Conservation (phyloP, 345 rosid species). For the Gossypium arboreum region DNA sequence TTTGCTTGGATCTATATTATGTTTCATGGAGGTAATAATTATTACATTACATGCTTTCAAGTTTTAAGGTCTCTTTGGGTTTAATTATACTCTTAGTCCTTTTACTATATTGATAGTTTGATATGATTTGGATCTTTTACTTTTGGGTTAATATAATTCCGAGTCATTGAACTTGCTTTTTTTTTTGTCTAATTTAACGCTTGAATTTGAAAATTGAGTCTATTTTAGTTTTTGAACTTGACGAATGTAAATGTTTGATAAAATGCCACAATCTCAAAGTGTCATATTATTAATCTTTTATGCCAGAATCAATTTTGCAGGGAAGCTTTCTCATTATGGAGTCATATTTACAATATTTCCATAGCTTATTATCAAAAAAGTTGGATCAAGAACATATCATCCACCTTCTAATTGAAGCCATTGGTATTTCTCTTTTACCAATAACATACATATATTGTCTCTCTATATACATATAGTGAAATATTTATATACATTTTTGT, state of each 20-base stretch:
- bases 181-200: too few relatives aligned
- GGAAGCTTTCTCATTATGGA: conserved; percentile 15
- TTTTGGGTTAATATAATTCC: too few relatives aligned
- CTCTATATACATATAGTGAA: too few relatives aligned
- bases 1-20: conserved; percentile 57
- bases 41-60: not conserved
- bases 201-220: too few relatives aligned
- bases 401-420: conserved; percentile 54
- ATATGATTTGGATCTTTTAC: too few relatives aligned
- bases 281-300: too few relatives aligned
- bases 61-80: not conserved
- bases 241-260: too few relatives aligned
- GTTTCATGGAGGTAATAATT: conserved; percentile 30
- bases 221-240: too few relatives aligned
- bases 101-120: too few relatives aligned
- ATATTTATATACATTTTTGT: not conserved
- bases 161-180: too few relatives aligned
- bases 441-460: not conserved
- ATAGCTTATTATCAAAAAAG: conserved; percentile 28
- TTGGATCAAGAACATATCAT: conserved; percentile 38
- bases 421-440: conserved; percentile 35
- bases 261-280: too few relatives aligned
- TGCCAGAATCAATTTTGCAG: not conserved
- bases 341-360: conserved; percentile 48
- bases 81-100: too few relatives aligned